These are phyloP conservation scores for Aspergillus ochraceus DNA, from an alignment of 2,329 filamentous ascomycete genomes.

Conservation along the genomic window DNA sequence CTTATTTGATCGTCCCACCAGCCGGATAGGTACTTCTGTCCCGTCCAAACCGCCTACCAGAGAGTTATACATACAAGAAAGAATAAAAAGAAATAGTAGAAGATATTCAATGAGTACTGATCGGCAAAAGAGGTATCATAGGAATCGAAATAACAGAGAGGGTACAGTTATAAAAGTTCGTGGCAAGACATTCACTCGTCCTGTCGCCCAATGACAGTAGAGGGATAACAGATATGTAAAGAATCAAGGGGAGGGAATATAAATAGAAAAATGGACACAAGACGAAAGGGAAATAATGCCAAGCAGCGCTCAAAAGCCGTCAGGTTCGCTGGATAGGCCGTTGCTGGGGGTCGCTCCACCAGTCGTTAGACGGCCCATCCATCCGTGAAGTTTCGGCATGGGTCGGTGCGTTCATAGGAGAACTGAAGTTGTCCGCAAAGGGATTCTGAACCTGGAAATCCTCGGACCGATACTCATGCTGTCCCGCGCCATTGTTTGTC, in stretches of 20 bases:
- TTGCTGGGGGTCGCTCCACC: conserved; percentile 2
- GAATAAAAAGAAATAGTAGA: background rate
- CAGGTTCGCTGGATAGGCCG: conserved; percentile 2
- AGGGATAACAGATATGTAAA: background rate
- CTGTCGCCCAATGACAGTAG: background rate
- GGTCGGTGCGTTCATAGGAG: conserved; percentile 12
- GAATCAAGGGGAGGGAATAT: background rate
- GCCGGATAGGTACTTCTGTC: background rate
- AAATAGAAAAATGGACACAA: background rate
- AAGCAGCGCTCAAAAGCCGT: background rate
- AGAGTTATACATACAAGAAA: background rate
- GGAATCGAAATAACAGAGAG: background rate
- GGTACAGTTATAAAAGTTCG: conserved; percentile 1
- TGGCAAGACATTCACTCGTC: background rate
- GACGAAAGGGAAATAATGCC: background rate
- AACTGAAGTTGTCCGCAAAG: conserved; percentile 36
- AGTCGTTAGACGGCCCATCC: conserved; percentile 8
- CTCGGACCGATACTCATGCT: conserved; percentile 39
- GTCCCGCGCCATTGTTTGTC: conserved; percentile 8
- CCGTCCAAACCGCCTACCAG: background rate
- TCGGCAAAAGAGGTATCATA: conserved; percentile 11
- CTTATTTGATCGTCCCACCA: background rate
- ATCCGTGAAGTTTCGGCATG: conserved; percentile 12
- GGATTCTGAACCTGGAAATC: conserved; percentile 45
- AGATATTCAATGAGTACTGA: background rate